A percentile compares a stretch with the other conserved stretches of the same genome.
Evolutionary conservation across 2,329 filamentous ascomycete genomes (phyloP).

Genomic region (Chalaropsis thielavioides): DNA sequence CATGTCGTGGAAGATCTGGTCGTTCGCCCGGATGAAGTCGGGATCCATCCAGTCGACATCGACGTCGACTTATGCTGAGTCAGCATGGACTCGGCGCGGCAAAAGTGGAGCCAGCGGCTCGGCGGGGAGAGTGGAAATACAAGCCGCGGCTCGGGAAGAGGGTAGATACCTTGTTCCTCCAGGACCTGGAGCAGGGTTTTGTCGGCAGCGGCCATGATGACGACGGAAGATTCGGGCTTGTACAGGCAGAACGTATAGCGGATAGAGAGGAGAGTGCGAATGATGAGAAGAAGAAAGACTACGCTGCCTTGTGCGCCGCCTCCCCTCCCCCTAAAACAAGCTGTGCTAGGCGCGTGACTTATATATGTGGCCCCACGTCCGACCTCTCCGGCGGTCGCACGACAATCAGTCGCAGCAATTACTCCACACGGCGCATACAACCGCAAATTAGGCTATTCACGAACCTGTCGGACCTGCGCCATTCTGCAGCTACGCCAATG

Average conservation of each 20-base stretch:
- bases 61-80: slow-evolving; percentile 29
- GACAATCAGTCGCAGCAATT: background rate
- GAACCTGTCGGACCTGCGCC: background rate
- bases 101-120: background rate
- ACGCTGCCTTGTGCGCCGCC: background rate
- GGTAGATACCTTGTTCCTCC: slow-evolving; percentile 1
- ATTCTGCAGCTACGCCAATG: background rate
- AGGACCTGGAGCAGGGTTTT: background rate
- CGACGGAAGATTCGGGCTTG: background rate
- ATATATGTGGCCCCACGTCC: background rate
- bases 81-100: background rate
- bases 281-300: background rate
- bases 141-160: too few relatives aligned
- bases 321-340: background rate
- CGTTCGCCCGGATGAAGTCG: slow-evolving; percentile 32
- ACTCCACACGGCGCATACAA: too few relatives aligned
- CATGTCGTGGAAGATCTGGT: slow-evolving; percentile 33
- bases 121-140: background rate
- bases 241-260: background rate
- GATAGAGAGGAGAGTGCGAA: background rate
- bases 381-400: background rate
- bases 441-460: background rate
- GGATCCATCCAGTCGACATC: slow-evolving; percentile 40
- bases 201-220: background rate
- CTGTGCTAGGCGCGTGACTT: background rate